Conservation (phyloP, 129 eudicot species). For the Dittrichia graveolens region DNA sequence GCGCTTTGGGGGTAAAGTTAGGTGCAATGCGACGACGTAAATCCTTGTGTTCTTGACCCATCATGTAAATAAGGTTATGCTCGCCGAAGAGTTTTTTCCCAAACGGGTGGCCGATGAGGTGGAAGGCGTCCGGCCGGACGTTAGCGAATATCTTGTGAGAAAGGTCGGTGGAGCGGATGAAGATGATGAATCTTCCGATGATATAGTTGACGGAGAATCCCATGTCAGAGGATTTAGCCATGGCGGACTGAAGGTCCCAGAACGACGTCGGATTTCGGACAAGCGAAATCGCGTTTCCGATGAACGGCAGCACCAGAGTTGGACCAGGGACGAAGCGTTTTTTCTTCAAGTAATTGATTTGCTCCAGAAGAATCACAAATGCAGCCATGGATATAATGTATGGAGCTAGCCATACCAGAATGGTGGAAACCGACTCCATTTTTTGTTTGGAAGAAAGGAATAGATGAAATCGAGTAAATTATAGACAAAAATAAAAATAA, state of each 20-base stretch:
- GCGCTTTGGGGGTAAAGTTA: conserved; percentile 74
- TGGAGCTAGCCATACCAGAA: conserved; percentile 27
- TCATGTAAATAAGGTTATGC: conserved; percentile 75
- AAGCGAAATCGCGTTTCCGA: conserved; percentile 67
- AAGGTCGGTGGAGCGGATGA: conserved; percentile 60
- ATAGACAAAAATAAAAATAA: not conserved
- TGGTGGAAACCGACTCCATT: conserved; percentile 24
- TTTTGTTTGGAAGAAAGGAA: not conserved
- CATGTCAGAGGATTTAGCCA: conserved; percentile 55
- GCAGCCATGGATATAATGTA: conserved; percentile 41
- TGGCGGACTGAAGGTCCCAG: conserved; percentile 63
- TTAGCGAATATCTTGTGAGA: conserved; percentile 77
- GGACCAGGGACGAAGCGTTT: conserved; percentile 71
- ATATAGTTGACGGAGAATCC: conserved; percentile 82
- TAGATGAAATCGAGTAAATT: not conserved
- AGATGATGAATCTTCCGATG: conserved; percentile 76
- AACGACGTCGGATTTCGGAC: conserved; percentile 62
- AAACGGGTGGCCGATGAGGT: conserved; percentile 82
- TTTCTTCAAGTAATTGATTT: conserved; percentile 60
- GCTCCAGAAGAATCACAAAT: conserved; percentile 49
- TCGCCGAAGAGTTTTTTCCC: conserved; percentile 89
- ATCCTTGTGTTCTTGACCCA: conserved; percentile 81
- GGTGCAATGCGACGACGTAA: conserved; percentile 93
- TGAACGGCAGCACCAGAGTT: conserved; percentile 58
- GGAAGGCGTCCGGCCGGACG: conserved; percentile 82